These are phyloP conservation scores for Noccaea bulbosa DNA, from an alignment of 345 rosid genomes.

Conservation along the genomic window DNA sequence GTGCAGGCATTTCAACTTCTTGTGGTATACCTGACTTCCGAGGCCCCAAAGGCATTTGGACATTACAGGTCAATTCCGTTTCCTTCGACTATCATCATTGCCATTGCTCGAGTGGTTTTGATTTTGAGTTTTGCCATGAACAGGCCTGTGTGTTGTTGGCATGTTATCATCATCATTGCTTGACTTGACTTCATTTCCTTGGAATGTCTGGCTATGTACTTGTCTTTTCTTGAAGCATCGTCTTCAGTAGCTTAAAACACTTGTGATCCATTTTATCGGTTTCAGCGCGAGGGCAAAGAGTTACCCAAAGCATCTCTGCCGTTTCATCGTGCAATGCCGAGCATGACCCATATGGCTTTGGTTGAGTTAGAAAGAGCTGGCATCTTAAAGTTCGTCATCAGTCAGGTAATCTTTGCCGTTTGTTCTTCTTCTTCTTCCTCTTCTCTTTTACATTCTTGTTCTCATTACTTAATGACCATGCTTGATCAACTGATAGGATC, in stretches of 20 bases:
- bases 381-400: constrained; percentile 80
- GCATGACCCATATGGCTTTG: constrained; percentile 97
- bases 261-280: constrained; percentile 18
- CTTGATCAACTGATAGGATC: constrained; percentile 12
- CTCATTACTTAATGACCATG: not conserved
- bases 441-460: not conserved
- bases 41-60: constrained; percentile 99
- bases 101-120: constrained; percentile 24
- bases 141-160: not conserved
- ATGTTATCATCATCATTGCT: constrained; percentile 8
- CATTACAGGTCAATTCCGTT: constrained; percentile 66
- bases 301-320: constrained; percentile 91
- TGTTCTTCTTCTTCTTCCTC: constrained; percentile 3
- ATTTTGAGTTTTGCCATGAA: not conserved
- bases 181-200: not conserved
- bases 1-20: constrained; percentile 98
- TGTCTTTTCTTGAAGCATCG: constrained; percentile 1
- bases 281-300: constrained; percentile 86
- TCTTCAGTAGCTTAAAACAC: constrained; percentile 18
- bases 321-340: constrained; percentile 96
- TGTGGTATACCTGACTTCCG: constrained; percentile 98
- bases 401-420: constrained; percentile 61
- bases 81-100: not conserved
- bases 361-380: constrained; percentile 90
- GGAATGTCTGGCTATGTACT: not conserved